Evolutionary conservation across 148 eudicot species (phyloP).

Genomic region (Rhododendron simsii): DNA sequence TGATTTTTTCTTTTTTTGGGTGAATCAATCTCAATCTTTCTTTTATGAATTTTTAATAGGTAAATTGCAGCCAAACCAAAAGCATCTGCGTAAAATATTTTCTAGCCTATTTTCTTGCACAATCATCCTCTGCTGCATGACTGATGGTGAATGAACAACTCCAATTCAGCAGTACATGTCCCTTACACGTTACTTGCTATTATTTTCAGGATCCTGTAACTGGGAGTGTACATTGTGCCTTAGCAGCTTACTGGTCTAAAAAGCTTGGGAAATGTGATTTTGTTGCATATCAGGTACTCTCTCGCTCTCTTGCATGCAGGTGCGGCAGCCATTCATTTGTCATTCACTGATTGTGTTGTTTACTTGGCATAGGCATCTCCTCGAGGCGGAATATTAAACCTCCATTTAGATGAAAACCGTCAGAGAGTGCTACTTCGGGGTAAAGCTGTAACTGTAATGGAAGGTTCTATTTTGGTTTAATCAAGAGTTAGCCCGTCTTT

Average conservation of each 20-base stretch:
- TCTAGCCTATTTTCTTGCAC: not conserved
- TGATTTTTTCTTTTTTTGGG: not conserved
- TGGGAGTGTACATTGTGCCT: constrained; percentile 90
- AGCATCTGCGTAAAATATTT: not conserved
- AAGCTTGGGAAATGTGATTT: constrained; percentile 62
- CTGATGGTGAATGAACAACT: not conserved
- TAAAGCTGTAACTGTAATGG: constrained; percentile 62
- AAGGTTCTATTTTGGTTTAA: constrained; percentile 61
- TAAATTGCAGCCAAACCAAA: not conserved
- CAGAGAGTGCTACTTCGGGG: constrained; percentile 64
- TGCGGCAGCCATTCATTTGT: not conserved
- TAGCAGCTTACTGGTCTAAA: constrained; percentile 62
- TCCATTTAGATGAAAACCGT: constrained; percentile 62
- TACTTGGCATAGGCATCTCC: constrained; percentile 60
- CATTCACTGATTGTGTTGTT: not conserved
- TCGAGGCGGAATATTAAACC: constrained; percentile 52
- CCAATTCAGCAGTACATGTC: not conserved
- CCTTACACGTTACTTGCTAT: not conserved
- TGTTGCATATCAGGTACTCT: constrained; percentile 53
- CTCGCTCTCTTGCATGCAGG: not conserved
- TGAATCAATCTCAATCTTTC: not conserved
- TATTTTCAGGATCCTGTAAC: constrained; percentile 65
- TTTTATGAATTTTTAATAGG: not conserved
- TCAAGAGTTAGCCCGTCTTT: not conserved
- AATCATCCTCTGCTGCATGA: not conserved